Evolutionary conservation across 495 filamentous ascomycete species (phyloP), one percentile per base, ranked within the genome.

Genomic region (Chaetomium cochliodes): DNA sequence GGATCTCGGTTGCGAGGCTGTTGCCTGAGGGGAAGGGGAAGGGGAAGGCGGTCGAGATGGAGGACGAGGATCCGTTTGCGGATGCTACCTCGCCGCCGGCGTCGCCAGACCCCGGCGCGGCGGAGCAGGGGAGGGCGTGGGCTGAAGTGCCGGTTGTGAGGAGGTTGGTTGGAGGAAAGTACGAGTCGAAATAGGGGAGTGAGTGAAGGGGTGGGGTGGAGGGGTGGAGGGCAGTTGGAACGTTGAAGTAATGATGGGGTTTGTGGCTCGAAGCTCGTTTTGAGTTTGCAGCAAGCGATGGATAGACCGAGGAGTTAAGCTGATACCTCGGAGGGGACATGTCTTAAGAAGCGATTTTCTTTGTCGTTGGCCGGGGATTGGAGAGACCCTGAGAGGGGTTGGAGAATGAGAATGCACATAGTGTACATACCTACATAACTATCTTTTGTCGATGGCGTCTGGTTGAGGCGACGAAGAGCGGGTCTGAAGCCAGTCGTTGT

Each of bases 111-210:
- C 15, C 47, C 26, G n/a, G n/a, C n/a, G 33, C 30, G 12, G 30
- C 13, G 37, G 25, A 3, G 26, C 71, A 80, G 3, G 78, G 77
- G 18, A 76, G 78, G 30, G 80, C 73, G 52, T 98, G 93, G 94
- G 87, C 85, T 39, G 85, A 88, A 25, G 84, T 97, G 47, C 84
- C 85, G 23, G 83, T 87, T 0, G 79, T 85, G 58, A 88, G 86
- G 79, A 93, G 88, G 76, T 69, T 96, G 61, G 80, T 89, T 26
- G 90, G 87, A 71, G 92, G 92, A 51, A 93, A 90, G 77, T 96
- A 93, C 75, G 80, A 85, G 67, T 84, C 83, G 33, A 78, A 71
- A 57, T 84, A 70, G 69, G 28, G 25, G 22, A 39, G 18, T 30
- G 6, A 25, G 16, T 2, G 33, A 8, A 11, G 30, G 30, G 30